Evolutionary conservation across 1,284 basidiomycete species (phyloP), one percentile per base, ranked within the genome.

Genomic region (Puccinia polysora): DNA sequence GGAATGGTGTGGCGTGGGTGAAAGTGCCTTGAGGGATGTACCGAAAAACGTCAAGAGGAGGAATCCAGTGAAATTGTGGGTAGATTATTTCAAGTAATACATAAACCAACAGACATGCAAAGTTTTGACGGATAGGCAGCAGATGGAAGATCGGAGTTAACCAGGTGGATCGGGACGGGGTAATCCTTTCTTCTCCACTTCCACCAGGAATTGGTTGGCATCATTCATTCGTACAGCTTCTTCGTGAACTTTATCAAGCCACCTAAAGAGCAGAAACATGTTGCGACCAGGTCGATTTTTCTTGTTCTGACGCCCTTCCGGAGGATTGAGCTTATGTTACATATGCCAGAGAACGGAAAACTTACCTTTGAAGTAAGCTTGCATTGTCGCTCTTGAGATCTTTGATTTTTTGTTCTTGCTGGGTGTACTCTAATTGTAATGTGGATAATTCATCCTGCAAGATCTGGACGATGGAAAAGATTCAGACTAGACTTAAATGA

Each of bases 151-250:
- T 8, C 8, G 40, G 40, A 43, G 8, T 62, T 43, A 64, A 25
- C 62, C 47, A 7, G 62, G 62, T 1, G 62, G 62, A 28, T 64
- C 62, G 45, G 40, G 45, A 28, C 30, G 62, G 1, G 68, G 68
- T 38, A 70, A 62, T 0, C 68, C 68, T 53, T 70, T 70, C 68
- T 70, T 70, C 20, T 70, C 68, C 14, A 53, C 68, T 60, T 70
- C 68, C 2, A 60, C 53, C 10, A 70, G 49, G 36, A 70, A 70
- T 60, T 70, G 68, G 53, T 70, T 70, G 7, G 68, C 68, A 32
- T 90, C 89, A 81, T 98, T 97, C 89, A 98, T 91, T 82, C 87
- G 88, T 80, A 94, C 91, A 4, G 89, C 95, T 78, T 94, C 92
- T 15, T 86, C 83, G 78, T 96, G 91, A 82, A 96, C 96, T 76